Percentiles rank a stretch among this genome's conserved stretches.
phyloP scores from a whole-genome alignment of 2,329 filamentous ascomycete genomes.

The Paecilomyces dactylethromorphus region DNA sequence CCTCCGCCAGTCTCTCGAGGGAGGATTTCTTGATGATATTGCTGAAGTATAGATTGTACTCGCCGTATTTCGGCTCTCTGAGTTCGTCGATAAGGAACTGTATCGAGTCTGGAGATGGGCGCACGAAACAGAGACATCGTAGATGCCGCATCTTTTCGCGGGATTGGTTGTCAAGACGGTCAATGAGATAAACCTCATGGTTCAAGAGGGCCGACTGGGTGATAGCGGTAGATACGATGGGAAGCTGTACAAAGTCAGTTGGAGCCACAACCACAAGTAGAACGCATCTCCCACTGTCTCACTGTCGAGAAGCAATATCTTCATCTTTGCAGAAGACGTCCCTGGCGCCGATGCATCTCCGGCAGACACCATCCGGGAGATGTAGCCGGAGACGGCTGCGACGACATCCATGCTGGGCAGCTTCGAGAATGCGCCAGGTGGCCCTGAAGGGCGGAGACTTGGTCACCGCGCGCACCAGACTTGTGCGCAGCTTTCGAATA shows the following conservation, averaged over 20 bases:
- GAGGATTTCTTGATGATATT: conserved; percentile 97
- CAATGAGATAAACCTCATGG: conserved; percentile 96
- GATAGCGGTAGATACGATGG: conserved; percentile 88
- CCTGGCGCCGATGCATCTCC: conserved; percentile 62
- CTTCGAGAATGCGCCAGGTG: background rate
- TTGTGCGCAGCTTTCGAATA: background rate
- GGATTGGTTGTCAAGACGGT: conserved; percentile 81
- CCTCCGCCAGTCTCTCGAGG: conserved; percentile 86
- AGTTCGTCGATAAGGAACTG: conserved; percentile 93
- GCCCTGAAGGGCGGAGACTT: conserved; percentile 2
- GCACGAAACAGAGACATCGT: conserved; percentile 84
- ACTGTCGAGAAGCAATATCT: conserved; percentile 87
- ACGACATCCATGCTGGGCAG: conserved; percentile 75
- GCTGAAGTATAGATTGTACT: conserved; percentile 96
- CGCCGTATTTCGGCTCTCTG: conserved; percentile 91
- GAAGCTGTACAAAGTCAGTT: conserved; percentile 48
- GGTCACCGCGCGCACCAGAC: background rate
- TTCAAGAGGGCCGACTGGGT: conserved; percentile 92
- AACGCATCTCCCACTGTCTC: conserved; percentile 65
- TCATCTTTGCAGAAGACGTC: conserved; percentile 78
- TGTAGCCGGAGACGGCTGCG: conserved; percentile 86
- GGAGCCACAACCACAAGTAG: conserved; percentile 13
- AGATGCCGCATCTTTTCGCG: conserved; percentile 98
- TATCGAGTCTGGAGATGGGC: conserved; percentile 86
- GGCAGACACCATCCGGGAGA: conserved; percentile 88